A percentile compares a stretch with the other conserved stretches of the same genome.
phyloP scores from a whole-genome alignment of 2,329 filamentous ascomycete genomes.

The Plectosphaerella sp. region DNA sequence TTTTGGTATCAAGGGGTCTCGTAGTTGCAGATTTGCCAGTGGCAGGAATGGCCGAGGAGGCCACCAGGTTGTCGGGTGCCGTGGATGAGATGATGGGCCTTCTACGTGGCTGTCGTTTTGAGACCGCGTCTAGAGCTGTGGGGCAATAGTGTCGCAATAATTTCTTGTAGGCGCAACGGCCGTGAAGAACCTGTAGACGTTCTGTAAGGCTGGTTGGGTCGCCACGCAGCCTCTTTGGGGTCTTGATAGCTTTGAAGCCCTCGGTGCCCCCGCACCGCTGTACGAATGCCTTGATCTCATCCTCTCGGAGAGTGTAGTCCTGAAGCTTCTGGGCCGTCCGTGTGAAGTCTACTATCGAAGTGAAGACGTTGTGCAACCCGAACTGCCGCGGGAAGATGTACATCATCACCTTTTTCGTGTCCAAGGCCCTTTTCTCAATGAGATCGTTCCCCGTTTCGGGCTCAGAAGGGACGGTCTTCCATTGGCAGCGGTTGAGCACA shows the following conservation, averaged over 20 bases:
- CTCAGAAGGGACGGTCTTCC: neutral
- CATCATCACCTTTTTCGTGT: constrained; percentile 71
- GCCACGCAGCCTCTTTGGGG: constrained; percentile 68
- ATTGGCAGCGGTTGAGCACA: constrained; percentile 68
- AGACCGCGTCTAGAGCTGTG: constrained; percentile 20
- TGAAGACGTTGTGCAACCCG: constrained; percentile 88
- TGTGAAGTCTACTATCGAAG: constrained; percentile 56
- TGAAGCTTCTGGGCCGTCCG: constrained; percentile 72
- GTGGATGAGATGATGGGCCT: neutral
- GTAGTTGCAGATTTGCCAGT: neutral
- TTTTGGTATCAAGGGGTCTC: neutral
- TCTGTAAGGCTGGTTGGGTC: constrained; percentile 53
- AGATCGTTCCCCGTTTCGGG: neutral
- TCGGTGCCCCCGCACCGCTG: constrained; percentile 16
- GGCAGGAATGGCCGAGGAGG: neutral
- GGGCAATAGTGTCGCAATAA: constrained; percentile 81
- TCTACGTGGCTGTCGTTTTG: neutral
- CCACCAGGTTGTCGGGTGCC: neutral
- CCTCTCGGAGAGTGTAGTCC: constrained; percentile 81
- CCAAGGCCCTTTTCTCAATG: constrained; percentile 23
- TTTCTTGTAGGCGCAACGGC: constrained; percentile 72
- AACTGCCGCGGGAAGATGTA: constrained; percentile 94
- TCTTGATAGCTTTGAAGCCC: constrained; percentile 20
- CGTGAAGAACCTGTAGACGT: constrained; percentile 66
- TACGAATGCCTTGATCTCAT: constrained; percentile 60